Evolutionary conservation across 78 protist species (phyloP).

Genomic region (Pelomyxa schiedti): DNA sequence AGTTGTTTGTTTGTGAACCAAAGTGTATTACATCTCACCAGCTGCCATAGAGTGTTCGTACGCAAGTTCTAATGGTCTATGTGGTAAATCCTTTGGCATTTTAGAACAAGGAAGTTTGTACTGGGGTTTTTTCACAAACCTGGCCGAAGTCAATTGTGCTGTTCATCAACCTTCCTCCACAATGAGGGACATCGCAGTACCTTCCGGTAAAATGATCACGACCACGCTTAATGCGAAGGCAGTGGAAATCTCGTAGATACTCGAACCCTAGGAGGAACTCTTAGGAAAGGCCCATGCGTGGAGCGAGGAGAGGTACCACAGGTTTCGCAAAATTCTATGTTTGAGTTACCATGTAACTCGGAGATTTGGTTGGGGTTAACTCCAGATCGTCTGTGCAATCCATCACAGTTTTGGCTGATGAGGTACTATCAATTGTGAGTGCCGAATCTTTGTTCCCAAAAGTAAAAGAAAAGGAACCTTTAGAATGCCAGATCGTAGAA

Average conservation of each 20-base stretch:
- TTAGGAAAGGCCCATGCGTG: too few species aligned
- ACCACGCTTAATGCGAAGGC: not conserved
- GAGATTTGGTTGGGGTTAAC: not conserved
- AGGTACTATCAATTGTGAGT: too few species aligned
- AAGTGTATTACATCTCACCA: too few species aligned
- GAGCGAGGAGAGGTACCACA: too few species aligned
- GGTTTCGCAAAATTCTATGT: not conserved
- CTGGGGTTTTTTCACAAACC: too few species aligned
- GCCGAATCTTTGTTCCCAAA: too few species aligned
- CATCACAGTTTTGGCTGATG: not conserved
- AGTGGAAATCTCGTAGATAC: conserved; percentile 2
- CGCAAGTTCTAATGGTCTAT: not conserved
- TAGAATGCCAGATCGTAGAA: not conserved
- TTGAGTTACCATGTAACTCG: conserved; percentile 1
- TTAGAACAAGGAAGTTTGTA: too few species aligned
- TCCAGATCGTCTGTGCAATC: conserved; percentile 3
- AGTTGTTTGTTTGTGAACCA: too few species aligned
- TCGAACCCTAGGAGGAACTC: too few species aligned
- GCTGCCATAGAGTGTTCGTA: too few species aligned
- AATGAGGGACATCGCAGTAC: not conserved
- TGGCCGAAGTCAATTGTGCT: conserved; percentile 2
- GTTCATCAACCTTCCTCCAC: not conserved
- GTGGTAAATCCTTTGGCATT: not conserved
- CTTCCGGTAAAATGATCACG: conserved; percentile 10
- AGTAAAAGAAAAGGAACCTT: too few species aligned